Evolutionary conservation across 2,329 filamentous ascomycete genomes (phyloP), one percentile per base, ranked within the genome.

Genomic region (Monosporascus sp.): DNA sequence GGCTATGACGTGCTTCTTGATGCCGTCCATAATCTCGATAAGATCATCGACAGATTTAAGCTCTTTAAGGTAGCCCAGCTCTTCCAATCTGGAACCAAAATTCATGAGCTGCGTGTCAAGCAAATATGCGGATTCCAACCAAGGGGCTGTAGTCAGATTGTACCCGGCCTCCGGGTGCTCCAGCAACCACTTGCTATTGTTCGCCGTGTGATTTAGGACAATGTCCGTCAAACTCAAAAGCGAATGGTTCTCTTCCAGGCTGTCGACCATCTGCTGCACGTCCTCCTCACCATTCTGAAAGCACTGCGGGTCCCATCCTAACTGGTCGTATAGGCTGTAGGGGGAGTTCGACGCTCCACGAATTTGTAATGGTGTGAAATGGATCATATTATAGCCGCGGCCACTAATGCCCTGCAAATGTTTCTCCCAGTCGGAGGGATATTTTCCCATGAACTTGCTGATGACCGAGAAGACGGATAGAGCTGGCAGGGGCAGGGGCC

Each of bases 331-430:
- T 63, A 99, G 83, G 70, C 94, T 99, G 77, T 97, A 99, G 0
- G 94, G 94, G 1, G 94, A 99, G 68, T 99, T 96, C 50, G 94
- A 99, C 45, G 78, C 80, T 53, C 94, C 94, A 55, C 94, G 86
- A 54, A 88, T 80, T 78, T 96, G 94, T 60, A 99, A 77, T 9
- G 94, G 94, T 2, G 94, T 97, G 70, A 99, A 99, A 71, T 99
- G 94, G 55, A 99, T 85, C 91, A 97, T 97, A 74, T 99, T 99
- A 79, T 99, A 99, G 46, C 92, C 92, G 56, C 94, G 82, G 64
- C 89, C 84, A 68, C 89, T 89, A 68, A 99, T 96, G 27, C 94
- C 92, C 53, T 82, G 80, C 53, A 99, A 75, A 69, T 97, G 93
- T 50, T 84, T 87, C 68, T 97, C 85, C 92, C 93, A 99, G 65